Conservation (phyloP, 257 asterid genomes). For the Jacaranda mimosifolia region DNA sequence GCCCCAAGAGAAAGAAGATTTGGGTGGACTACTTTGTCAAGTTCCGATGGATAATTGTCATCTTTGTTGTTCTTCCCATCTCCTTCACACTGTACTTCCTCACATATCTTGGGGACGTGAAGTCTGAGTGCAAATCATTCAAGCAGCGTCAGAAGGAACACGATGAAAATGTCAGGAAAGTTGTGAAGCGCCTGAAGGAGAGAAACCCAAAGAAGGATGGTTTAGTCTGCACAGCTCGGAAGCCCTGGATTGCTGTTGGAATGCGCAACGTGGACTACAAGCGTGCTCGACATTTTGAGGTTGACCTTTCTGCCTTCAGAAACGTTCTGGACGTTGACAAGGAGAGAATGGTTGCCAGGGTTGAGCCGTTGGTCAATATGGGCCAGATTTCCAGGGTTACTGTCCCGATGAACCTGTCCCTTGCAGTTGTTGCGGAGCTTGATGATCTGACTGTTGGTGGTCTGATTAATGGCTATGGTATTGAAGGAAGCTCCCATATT, state of each 20-base stretch:
- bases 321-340: constrained; percentile 73
- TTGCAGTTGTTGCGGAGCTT: constrained; percentile 96
- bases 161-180: constrained; percentile 56
- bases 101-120: constrained; percentile 80
- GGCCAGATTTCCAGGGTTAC: constrained; percentile 89
- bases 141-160: constrained; percentile 64
- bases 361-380: constrained; percentile 96
- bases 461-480: constrained; percentile 91
- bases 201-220: constrained; percentile 62
- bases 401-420: constrained; percentile 87
- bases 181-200: constrained; percentile 56
- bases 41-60: constrained; percentile 90
- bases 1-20: constrained; percentile 91
- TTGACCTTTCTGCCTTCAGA: constrained; percentile 89
- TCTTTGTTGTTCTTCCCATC: constrained; percentile 86
- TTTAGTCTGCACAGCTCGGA: constrained; percentile 92
- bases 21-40: constrained; percentile 86
- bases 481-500: constrained; percentile 95
- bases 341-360: constrained; percentile 86
- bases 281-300: constrained; percentile 94
- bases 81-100: constrained; percentile 79
- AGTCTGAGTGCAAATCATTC: constrained; percentile 78
- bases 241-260: constrained; percentile 83
- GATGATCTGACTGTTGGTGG: constrained; percentile 98
- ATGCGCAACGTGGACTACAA: constrained; percentile 96